phyloP scores from a whole-genome alignment of 768 basidiomycete genomes.

The Tricholoma saponaceum region DNA sequence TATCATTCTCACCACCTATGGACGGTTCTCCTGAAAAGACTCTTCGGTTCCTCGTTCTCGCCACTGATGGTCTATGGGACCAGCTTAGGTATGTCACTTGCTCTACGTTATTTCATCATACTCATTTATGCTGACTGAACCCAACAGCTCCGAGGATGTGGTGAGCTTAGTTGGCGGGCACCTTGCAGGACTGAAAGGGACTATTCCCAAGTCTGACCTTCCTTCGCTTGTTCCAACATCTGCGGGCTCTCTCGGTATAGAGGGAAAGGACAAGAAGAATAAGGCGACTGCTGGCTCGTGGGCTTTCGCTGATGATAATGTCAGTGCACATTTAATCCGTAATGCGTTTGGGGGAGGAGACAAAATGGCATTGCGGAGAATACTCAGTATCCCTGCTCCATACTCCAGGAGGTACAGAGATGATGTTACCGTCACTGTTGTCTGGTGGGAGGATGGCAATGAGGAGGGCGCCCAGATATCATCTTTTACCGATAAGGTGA shows the following conservation, averaged over 20 bases:
- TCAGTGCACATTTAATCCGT: constrained; percentile 79
- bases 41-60: constrained; percentile 80
- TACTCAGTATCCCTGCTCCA: constrained; percentile 82
- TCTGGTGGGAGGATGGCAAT: constrained; percentile 79
- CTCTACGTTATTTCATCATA: not conserved
- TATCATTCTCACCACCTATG: constrained; percentile 44
- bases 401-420: constrained; percentile 75
- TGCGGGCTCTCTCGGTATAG: constrained; percentile 50
- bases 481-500: constrained; percentile 40
- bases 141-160: constrained; percentile 67
- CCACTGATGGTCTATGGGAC: constrained; percentile 85
- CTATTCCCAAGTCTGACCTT: constrained; percentile 55
- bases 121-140: not conserved
- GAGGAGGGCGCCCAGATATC: constrained; percentile 34
- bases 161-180: constrained; percentile 85
- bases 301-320: constrained; percentile 77
- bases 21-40: constrained; percentile 27
- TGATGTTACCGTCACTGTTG: constrained; percentile 80
- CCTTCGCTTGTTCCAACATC: constrained; percentile 51
- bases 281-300: constrained; percentile 47
- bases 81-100: constrained; percentile 39
- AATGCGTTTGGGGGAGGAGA: constrained; percentile 92
- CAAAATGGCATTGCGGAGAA: constrained; percentile 45
- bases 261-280: constrained; percentile 54
- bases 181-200: constrained; percentile 66